Evolutionary conservation across 768 basidiomycete genomes (phyloP), one percentile per base, ranked within the genome.

Genomic region (Dendrothele bispora): DNA sequence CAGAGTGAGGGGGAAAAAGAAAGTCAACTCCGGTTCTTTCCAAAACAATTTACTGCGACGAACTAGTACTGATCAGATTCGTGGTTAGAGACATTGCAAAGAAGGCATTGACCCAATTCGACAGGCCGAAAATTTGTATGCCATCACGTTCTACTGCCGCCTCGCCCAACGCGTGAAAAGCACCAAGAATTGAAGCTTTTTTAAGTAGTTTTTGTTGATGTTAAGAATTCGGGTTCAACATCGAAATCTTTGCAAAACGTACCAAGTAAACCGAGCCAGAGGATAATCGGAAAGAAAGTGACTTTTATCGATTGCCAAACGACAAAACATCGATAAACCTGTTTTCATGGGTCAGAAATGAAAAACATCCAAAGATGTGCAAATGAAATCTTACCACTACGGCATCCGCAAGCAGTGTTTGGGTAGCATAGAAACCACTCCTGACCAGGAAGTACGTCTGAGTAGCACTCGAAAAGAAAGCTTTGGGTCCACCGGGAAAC

Each of bases 41-140:
- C n/a, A n/a, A n/a, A n/a, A n/a, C n/a, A n/a, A n/a, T n/a, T n/a
- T n/a, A n/a, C n/a, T n/a, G n/a, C n/a, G n/a, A 18, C 15, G 27
- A 3, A 67, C 2, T 4, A 61, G 21, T 46, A 68, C 54, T n/a
- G 60, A n/a, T 0, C 29, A 41, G 11, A 54, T 52, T 7, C 53
- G 58, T 29, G 61, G 63, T 63, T 63, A 68, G 18, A 60, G 61
- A 6, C 56, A 52, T 26, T 65, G 62, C 40, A n/a, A 32, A 32
- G 30, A 32, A 32, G 10, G 30, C 10, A 32, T 32, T 32, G 10
- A 32, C n/a, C 30, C 30, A 32, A 10, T 32, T 32, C n/a, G 30
- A 10, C 10, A 32, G n/a, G 10, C 10, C 30, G 30, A 10, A 32
- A 10, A n/a, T 10, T 32, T n/a, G 10, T 10, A 10, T 32, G 30